Percentiles rank a stretch among this genome's conserved stretches.
These are phyloP conservation scores for Pistacia integerrima DNA, from an alignment of 345 rosid species.

Conservation along the genomic window DNA sequence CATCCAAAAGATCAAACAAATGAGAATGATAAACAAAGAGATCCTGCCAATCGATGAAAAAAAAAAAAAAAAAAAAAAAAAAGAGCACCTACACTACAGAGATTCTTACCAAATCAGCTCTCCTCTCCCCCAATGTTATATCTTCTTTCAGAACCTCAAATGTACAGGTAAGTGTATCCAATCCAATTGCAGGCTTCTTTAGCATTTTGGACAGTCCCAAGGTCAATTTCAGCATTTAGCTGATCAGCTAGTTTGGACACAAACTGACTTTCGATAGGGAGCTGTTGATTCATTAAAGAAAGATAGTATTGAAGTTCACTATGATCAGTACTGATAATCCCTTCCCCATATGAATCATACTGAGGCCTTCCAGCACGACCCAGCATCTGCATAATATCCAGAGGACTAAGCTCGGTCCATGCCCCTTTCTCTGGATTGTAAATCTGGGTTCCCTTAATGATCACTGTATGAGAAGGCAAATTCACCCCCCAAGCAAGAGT, in stretches of 20 bases:
- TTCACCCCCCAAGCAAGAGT: constrained; percentile 99
- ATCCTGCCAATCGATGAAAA: too few relatives aligned
- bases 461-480: constrained; percentile 90
- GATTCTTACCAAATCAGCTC: constrained; percentile 88
- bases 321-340: constrained; percentile 92
- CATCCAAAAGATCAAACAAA: too few relatives aligned
- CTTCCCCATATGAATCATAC: constrained; percentile 90
- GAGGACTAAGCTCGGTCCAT: constrained; percentile 92
- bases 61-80: too few relatives aligned
- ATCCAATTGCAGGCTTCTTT: constrained; percentile 99
- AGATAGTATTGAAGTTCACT: constrained; percentile 87
- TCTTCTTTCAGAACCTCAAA: constrained; percentile 75
- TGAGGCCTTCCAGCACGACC: constrained; percentile 99
- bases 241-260: constrained; percentile 95
- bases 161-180: constrained; percentile 81
- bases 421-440: constrained; percentile 98
- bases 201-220: constrained; percentile 95
- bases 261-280: constrained; percentile 95
- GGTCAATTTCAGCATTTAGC: constrained; percentile 97
- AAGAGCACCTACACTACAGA: not conserved
- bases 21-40: too few relatives aligned
- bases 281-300: constrained; percentile 95
- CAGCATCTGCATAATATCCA: constrained; percentile 99
- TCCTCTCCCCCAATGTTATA: constrained; percentile 75
- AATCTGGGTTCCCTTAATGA: constrained; percentile 92